Evolutionary conservation across 495 filamentous ascomycete genomes (phyloP).

Genomic region (Xylona heveae): DNA sequence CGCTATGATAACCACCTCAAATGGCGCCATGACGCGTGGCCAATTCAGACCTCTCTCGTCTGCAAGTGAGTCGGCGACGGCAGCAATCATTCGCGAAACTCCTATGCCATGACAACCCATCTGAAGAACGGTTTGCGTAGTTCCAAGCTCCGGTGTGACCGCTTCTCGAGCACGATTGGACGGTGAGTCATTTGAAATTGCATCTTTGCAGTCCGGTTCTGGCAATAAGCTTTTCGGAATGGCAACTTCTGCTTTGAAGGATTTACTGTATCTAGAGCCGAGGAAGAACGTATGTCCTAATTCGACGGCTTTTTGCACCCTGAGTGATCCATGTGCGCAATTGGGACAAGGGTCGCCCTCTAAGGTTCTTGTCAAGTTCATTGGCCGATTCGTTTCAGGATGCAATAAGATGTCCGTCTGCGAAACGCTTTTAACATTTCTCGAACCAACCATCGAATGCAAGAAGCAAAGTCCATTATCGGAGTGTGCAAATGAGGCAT

Average conservation of each 20-base stretch:
- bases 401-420: neutral
- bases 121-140: slow-evolving; percentile 33
- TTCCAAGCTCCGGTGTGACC: slow-evolving; percentile 9
- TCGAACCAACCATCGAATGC: no score
- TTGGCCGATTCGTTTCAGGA: slow-evolving; percentile 8
- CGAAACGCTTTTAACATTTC: no score
- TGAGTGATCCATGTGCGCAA: slow-evolving; percentile 42
- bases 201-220: neutral
- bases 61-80: slow-evolving; percentile 52
- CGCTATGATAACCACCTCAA: slow-evolving; percentile 50
- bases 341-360: slow-evolving; percentile 50
- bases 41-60: slow-evolving; percentile 67
- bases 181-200: slow-evolving; percentile 9
- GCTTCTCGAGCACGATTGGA: slow-evolving; percentile 7
- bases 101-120: slow-evolving; percentile 98
- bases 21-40: slow-evolving; percentile 74
- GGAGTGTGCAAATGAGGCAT: no score
- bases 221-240: slow-evolving; percentile 5
- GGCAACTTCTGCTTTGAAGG: slow-evolving; percentile 40
- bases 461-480: no score
- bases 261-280: slow-evolving; percentile 66
- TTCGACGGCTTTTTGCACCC: slow-evolving; percentile 54
- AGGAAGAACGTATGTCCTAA: slow-evolving; percentile 91
- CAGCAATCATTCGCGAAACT: slow-evolving; percentile 74
- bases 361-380: slow-evolving; percentile 40